phyloP scores from a whole-genome alignment of 805 yeast species.

The Nakazawaea ambrosiae region DNA sequence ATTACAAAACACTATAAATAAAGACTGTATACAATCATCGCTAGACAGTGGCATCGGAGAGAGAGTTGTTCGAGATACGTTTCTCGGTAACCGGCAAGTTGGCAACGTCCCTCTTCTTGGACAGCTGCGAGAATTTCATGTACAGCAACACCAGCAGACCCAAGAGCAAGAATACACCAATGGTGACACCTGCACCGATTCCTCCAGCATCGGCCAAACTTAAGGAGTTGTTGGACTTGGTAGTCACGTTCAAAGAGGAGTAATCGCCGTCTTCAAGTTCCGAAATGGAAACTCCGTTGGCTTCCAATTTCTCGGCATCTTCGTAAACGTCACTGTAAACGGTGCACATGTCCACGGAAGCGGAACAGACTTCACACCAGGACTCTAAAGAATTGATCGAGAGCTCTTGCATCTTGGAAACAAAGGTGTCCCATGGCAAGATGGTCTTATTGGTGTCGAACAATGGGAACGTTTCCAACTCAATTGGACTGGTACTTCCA shows the following conservation, averaged over 20 bases:
- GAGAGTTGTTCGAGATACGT: conserved; percentile 1
- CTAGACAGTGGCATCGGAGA: conserved; percentile 5
- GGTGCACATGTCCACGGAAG: conserved; percentile 26
- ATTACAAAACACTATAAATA: no score
- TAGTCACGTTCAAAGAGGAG: conserved; percentile 15
- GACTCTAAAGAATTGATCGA: conserved; percentile 20
- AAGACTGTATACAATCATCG: no score
- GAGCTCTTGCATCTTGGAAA: conserved; percentile 17
- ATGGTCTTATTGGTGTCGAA: conserved; percentile 25
- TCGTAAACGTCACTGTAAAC: conserved; percentile 25
- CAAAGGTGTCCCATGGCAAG: conserved; percentile 31
- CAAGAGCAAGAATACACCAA: conserved; percentile 30
- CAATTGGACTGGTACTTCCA: conserved; percentile 31
- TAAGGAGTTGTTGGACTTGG: conserved; percentile 15
- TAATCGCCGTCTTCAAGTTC: conserved; percentile 22
- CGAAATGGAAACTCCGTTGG: conserved; percentile 24
- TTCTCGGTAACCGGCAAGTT: conserved; percentile 9
- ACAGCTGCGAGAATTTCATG: not conserved
- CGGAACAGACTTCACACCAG: conserved; percentile 37
- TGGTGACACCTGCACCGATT: conserved; percentile 41
- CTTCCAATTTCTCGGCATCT: conserved; percentile 21
- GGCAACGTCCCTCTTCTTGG: not conserved
- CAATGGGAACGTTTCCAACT: conserved; percentile 28
- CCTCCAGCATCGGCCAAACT: conserved; percentile 41
- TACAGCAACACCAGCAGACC: conserved; percentile 21